A percentile compares a stretch with the other conserved stretches of the same genome.
Evolutionary conservation across 148 eudicot genomes (phyloP).

Genomic region (Rhododendron williamsianum): DNA sequence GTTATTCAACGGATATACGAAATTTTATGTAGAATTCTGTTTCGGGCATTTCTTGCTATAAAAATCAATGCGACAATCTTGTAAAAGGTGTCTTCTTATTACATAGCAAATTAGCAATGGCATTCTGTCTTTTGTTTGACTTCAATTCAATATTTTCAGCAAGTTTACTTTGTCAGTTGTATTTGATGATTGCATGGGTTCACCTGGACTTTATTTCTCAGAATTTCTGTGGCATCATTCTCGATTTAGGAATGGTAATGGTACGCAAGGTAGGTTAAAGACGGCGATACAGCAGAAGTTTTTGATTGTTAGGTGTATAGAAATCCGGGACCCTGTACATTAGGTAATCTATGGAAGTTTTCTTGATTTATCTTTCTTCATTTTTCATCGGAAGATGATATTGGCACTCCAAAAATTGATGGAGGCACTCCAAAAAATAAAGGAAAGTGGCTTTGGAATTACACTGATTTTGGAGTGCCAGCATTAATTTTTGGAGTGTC

Average conservation of each 20-base stretch:
- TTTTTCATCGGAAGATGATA: no score
- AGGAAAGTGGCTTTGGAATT: no score
- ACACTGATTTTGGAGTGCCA: no score
- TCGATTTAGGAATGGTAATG: neutral
- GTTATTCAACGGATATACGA: neutral
- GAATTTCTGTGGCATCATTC: neutral
- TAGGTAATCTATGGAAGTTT: no score
- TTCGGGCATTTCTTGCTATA: neutral
- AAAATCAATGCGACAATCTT: neutral
- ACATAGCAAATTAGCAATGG: neutral
- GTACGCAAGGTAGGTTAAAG: neutral
- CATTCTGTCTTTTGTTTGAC: neutral
- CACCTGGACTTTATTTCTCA: neutral
- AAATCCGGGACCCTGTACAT: no score
- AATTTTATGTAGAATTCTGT: neutral
- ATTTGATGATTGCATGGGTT: neutral
- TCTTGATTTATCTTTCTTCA: no score
- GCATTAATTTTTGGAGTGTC: no score
- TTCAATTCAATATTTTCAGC: neutral
- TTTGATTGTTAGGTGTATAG: no score
- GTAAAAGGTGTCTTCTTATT: neutral
- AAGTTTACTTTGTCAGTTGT: neutral
- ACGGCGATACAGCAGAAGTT: neutral
- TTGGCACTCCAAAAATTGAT: no score
- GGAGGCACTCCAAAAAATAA: no score